Evolutionary conservation across 2,329 filamentous ascomycete genomes (phyloP).

Genomic region (Tolypocladium ovalisporum): DNA sequence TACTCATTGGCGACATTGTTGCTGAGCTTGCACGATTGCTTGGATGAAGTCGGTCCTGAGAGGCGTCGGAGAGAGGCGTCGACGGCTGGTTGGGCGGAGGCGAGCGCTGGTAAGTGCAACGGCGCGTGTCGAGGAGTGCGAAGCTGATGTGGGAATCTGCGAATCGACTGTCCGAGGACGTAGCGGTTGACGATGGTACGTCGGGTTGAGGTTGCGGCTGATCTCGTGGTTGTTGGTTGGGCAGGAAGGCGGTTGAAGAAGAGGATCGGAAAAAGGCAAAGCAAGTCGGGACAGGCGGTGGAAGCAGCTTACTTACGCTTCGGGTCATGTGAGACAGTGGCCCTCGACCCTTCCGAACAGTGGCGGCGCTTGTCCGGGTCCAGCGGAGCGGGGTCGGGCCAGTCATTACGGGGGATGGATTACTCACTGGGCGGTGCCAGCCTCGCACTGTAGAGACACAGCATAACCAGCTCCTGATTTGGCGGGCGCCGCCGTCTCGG

Average conservation of each 20-base stretch:
- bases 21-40: conserved; percentile 12
- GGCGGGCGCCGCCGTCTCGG: too few relatives aligned
- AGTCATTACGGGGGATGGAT: too few relatives aligned
- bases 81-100: background rate
- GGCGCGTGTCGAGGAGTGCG: background rate
- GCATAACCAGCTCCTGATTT: too few relatives aligned
- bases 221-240: background rate
- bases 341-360: background rate
- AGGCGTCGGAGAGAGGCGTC: background rate
- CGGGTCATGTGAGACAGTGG: background rate
- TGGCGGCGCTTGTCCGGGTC: background rate
- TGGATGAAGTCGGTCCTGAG: conserved; percentile 6
- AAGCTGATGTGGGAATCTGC: too few relatives aligned
- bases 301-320: background rate
- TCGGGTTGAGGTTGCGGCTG: background rate
- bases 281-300: background rate
- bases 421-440: background rate
- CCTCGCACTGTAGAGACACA: background rate
- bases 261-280: background rate
- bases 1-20: conserved; percentile 60
- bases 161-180: background rate
- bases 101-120: background rate
- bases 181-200: background rate
- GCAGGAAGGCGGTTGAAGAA: background rate
- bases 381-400: background rate